Base-by-base conservation (phyloP, 148 eudicot genomes). In the Silene uniflora region DNA sequence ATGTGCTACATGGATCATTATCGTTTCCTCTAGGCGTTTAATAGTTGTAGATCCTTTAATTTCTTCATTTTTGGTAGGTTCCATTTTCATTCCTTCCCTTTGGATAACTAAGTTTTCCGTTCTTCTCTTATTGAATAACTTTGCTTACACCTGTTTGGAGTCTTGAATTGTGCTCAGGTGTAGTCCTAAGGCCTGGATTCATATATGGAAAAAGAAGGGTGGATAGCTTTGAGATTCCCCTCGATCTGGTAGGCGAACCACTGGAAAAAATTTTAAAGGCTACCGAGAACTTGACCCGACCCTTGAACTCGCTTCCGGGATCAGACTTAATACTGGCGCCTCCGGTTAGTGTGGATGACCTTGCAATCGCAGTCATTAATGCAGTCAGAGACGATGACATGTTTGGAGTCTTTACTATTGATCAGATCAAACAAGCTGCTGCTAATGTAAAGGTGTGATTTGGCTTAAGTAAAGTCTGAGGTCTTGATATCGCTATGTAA, bases 351-450 rank as follows among this genome's bases (percentile, higher is more conserved):
- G 98, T 92, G 11, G 91, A 92, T 67, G 96, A 92, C 73, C 83
- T 95, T 72, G 98, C 98, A 55, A 81, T 79, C 17, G 97, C 98
- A 6, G 93, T 82, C 0, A 72, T 95, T 73, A 90, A 84, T 55
- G 98, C 89, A 39, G 89, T 92, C 55, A 75, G 70, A 77, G 97
- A 95, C 70, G 92, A 92, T 75, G 98, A 90, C 81, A 77, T 88
- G 84, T 95, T 95, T 67, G 98, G 98, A 17, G 73, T 90, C 54
- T 95, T 92, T 75, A 89, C 93, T 3, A 91, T 95, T 52, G 93
- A 92, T 63, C 98, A 95, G 83, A 95, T 95, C 61, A 90, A 87
- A 84, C 90, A 85, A 85, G 97, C 98, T 71, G 98, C 98, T 62
- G 82, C 88, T 1, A 84, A 87, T 76, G 91, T 88, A 73, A 92